Conservation (phyloP, 139 green algal genomes). For the Zygnema cylindricum region DNA sequence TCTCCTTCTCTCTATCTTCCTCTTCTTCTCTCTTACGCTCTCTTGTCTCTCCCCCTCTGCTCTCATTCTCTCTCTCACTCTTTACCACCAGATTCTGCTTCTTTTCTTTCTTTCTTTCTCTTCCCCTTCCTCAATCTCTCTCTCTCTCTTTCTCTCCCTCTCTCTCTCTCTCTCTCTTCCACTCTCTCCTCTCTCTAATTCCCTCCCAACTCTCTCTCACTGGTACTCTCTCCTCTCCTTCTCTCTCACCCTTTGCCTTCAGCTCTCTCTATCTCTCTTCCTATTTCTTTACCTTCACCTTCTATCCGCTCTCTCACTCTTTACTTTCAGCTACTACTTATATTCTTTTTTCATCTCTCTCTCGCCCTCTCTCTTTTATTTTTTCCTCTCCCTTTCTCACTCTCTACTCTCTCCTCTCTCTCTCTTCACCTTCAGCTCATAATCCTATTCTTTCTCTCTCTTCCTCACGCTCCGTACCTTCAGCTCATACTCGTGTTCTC, state of each 20-base stretch:
- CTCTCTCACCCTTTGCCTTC: background rate
- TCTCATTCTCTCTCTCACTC: background rate
- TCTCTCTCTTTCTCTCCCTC: background rate
- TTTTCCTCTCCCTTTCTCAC: background rate
- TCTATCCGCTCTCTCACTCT: background rate
- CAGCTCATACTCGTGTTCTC: background rate
- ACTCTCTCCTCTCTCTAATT: background rate
- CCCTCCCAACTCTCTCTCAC: background rate
- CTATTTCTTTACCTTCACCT: background rate
- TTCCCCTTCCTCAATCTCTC: background rate
- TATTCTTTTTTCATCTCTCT: background rate
- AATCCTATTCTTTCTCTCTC: background rate
- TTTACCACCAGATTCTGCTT: background rate
- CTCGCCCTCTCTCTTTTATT: background rate
- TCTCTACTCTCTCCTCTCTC: background rate
- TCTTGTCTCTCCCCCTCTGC: background rate
- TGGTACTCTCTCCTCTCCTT: background rate
- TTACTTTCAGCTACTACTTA: background rate
- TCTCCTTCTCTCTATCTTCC: background rate
- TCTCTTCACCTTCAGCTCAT: background rate
- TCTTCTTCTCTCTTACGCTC: background rate
- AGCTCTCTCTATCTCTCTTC: background rate
- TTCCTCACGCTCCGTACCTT: background rate
- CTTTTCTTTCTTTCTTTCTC: background rate
- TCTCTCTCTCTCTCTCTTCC: background rate